These are phyloP conservation scores for Canavalia ensiformis DNA, from an alignment of 306 rosid species.

Conservation along the genomic window DNA sequence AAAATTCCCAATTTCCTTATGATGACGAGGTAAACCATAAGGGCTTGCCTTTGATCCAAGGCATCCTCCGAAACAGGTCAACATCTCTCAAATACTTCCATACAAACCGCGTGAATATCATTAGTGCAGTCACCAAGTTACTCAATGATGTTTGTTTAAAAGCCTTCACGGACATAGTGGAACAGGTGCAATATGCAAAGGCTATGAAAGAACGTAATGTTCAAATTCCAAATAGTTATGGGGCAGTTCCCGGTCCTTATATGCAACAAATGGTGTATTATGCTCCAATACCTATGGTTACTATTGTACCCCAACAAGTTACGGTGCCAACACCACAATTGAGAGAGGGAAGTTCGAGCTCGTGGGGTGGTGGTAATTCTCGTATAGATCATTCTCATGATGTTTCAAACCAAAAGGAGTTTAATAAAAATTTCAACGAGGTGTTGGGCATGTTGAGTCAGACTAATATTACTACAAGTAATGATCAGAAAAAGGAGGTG, in stretches of 20 bases:
- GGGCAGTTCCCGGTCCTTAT: background rate
- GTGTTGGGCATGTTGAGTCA: constrained; percentile 12
- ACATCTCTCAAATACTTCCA: constrained; percentile 54
- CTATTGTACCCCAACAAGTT: background rate
- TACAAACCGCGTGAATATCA: constrained; percentile 40
- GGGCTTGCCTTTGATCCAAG: constrained; percentile 52
- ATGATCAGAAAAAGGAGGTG: background rate
- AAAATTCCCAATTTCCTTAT: constrained; percentile 40
- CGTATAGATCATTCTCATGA: background rate
- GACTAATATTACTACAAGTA: background rate
- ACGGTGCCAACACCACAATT: constrained; percentile 1
- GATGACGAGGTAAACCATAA: background rate
- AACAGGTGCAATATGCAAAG: constrained; percentile 1
- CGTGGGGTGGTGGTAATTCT: background rate
- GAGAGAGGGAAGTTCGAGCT: background rate
- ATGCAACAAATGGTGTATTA: background rate
- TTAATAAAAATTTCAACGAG: constrained; percentile 39
- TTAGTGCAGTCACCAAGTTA: constrained; percentile 34
- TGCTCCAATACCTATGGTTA: background rate
- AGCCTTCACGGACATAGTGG: constrained; percentile 64
- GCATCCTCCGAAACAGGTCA: constrained; percentile 32
- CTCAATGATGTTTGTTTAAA: constrained; percentile 54
- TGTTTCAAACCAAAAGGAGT: background rate
- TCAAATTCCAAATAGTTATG: background rate
- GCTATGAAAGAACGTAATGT: background rate